Evolutionary conservation across 2,329 filamentous ascomycete genomes (phyloP).

Genomic region (Cercospora sp.): DNA sequence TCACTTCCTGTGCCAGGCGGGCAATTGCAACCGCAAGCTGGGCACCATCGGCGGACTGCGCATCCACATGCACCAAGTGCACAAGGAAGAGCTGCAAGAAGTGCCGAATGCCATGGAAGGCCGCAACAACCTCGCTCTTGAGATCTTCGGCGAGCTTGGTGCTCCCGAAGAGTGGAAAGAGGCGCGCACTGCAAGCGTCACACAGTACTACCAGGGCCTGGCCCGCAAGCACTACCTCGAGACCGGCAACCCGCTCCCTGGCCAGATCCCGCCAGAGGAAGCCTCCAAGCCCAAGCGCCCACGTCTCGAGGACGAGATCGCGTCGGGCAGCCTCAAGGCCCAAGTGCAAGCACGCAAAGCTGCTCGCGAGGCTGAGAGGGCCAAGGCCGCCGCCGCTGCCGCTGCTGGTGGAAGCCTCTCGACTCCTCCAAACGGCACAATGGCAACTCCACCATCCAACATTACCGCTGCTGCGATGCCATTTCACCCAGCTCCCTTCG

Average conservation of each 20-base stretch:
- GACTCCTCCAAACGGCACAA: not conserved
- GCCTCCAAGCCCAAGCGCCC: slow-evolving; percentile 1
- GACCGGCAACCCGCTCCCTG: slow-evolving; percentile 78
- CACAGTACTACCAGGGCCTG: slow-evolving; percentile 79
- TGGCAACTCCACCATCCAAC: not conserved
- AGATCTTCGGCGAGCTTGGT: slow-evolving; percentile 98
- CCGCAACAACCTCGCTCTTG: slow-evolving; percentile 79
- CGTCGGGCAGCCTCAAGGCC: not conserved
- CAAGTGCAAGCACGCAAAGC: not conserved
- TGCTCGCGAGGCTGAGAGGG: slow-evolving; percentile 10
- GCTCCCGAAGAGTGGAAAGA: slow-evolving; percentile 83
- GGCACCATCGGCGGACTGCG: slow-evolving; percentile 95
- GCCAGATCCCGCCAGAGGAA: slow-evolving; percentile 20
- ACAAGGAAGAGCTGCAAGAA: slow-evolving; percentile 84
- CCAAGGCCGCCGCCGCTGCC: slow-evolving; percentile 8
- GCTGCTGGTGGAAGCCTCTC: not conserved
- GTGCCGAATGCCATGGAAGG: slow-evolving; percentile 93
- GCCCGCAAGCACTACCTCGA: slow-evolving; percentile 78
- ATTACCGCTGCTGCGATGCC: not conserved
- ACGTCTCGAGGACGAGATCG: slow-evolving; percentile 1
- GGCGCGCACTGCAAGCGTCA: slow-evolving; percentile 82
- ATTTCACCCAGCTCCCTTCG: not conserved
- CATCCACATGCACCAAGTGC: slow-evolving; percentile 97
- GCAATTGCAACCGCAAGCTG: slow-evolving; percentile 79
- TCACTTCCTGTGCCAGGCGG: slow-evolving; percentile 82